Percentiles rank a stretch among this genome's conserved stretches.
Evolutionary conservation across 2,329 filamentous ascomycete genomes (phyloP).

Genomic region (Xylaria multiplex): DNA sequence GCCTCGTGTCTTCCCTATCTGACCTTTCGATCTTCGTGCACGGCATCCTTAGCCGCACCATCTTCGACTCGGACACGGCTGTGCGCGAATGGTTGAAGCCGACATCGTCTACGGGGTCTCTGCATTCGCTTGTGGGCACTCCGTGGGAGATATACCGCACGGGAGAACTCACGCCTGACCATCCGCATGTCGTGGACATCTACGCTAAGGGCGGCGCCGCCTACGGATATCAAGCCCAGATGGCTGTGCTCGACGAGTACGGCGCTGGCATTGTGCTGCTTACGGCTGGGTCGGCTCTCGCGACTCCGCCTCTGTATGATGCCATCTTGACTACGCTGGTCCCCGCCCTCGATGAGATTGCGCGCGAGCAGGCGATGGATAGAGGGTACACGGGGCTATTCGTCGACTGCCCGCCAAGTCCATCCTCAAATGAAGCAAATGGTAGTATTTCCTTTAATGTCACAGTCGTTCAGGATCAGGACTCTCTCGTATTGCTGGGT

Average conservation of each 20-base stretch:
- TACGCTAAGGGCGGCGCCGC: conserved; percentile 24
- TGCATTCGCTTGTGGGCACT: conserved; percentile 18
- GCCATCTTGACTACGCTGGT: conserved; percentile 10
- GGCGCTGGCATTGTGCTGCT: conserved; percentile 14
- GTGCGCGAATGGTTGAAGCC: conserved; percentile 16
- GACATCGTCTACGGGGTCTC: conserved; percentile 17
- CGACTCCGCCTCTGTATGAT: conserved; percentile 1
- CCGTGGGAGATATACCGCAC: conserved; percentile 27
- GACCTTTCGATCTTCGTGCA: conserved; percentile 19
- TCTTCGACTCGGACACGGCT: conserved; percentile 18
- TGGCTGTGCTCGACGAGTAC: conserved; percentile 20
- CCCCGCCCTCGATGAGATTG: conserved; percentile 14
- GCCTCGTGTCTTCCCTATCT: conserved; percentile 20
- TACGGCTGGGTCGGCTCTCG: conserved; percentile 16
- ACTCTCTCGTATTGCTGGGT: conserved; percentile 10
- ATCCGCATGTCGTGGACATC: conserved; percentile 20
- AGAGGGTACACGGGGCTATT: conserved; percentile 19
- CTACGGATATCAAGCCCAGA: conserved; percentile 26
- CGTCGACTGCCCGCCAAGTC: not conserved
- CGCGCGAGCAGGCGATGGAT: conserved; percentile 5
- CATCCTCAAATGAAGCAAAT: not conserved
- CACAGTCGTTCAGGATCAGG: conserved; percentile 5
- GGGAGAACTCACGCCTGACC: conserved; percentile 9
- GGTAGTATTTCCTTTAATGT: conserved; percentile 1
- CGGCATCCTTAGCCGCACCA: conserved; percentile 8